phyloP scores from a whole-genome alignment of 441 rosid species.

The Mallotus japonicus region DNA sequence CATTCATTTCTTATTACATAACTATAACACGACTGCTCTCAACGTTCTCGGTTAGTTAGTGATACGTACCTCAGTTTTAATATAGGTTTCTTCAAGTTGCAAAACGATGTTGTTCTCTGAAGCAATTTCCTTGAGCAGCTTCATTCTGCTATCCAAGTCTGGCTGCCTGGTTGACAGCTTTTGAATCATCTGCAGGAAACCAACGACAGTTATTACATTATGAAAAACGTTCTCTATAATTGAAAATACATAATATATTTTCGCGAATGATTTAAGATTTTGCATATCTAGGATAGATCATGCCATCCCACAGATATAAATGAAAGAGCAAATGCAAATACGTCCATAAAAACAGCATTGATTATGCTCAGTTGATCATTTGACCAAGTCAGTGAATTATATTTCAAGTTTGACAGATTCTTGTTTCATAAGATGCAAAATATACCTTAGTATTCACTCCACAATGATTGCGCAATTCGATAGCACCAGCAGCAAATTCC shows the following conservation, averaged over 20 bases:
- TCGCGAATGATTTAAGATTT: too few relatives aligned
- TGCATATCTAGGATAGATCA: too few relatives aligned
- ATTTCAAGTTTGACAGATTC: background rate
- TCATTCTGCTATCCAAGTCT: constrained; percentile 50
- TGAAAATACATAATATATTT: too few relatives aligned
- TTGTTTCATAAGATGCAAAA: background rate
- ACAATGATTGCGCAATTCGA: constrained; percentile 73
- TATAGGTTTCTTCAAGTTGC: constrained; percentile 46
- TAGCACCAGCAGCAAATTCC: constrained; percentile 68
- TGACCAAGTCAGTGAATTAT: background rate
- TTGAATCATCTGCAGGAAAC: constrained; percentile 56
- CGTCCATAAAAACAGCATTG: too few relatives aligned
- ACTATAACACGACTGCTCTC: background rate
- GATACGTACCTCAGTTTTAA: constrained; percentile 43
- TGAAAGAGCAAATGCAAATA: too few relatives aligned
- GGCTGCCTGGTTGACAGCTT: constrained; percentile 85
- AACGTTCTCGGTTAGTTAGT: background rate
- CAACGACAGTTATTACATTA: background rate
- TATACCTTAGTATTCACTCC: constrained; percentile 65
- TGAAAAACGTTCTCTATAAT: too few relatives aligned
- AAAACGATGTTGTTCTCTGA: constrained; percentile 55
- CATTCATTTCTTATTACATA: background rate
- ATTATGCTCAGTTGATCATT: background rate
- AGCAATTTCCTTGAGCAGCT: constrained; percentile 67
- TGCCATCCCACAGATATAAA: too few relatives aligned